phyloP scores from a whole-genome alignment of 768 basidiomycete genomes.

The Agaricus bisporus region DNA sequence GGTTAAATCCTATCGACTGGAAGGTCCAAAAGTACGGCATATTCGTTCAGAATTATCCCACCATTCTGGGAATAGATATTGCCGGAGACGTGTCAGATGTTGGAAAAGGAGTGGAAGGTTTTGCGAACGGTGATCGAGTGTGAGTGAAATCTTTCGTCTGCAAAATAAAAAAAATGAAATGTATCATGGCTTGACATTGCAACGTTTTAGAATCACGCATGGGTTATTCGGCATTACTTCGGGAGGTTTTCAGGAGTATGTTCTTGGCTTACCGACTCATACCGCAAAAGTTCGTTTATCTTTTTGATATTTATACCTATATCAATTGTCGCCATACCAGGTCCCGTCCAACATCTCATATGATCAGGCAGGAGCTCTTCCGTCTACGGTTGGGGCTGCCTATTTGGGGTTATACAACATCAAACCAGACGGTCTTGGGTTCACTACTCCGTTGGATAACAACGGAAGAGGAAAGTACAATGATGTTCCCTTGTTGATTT shows the following conservation, averaged over 20 bases:
- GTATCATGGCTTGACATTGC: background rate
- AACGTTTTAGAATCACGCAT: constrained; percentile 24
- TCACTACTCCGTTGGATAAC: constrained; percentile 19
- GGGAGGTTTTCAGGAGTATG: constrained; percentile 35
- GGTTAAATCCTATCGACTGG: constrained; percentile 49
- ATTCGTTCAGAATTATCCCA: constrained; percentile 35
- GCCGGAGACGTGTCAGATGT: constrained; percentile 45
- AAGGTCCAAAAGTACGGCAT: constrained; percentile 38
- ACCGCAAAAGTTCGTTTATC: constrained; percentile 24
- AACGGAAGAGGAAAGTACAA: constrained; percentile 23
- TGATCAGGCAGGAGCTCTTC: constrained; percentile 36
- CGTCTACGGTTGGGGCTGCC: constrained; percentile 32
- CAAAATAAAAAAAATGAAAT: too few species aligned
- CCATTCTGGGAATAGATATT: constrained; percentile 39
- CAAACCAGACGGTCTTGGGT: constrained; percentile 18
- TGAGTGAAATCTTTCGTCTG: constrained; percentile 17
- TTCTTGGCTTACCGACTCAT: constrained; percentile 26
- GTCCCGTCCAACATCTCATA: constrained; percentile 32
- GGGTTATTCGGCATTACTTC: constrained; percentile 28
- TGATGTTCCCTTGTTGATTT: constrained; percentile 23
- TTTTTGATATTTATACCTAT: background rate
- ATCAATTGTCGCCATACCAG: constrained; percentile 8
- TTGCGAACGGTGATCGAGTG: constrained; percentile 48
- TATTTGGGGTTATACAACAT: constrained; percentile 27
- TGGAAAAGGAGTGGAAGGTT: constrained; percentile 40